A percentile compares a stretch with the other conserved stretches of the same genome.
Evolutionary conservation across 768 basidiomycete species (phyloP).

Genomic region (Phaeotremella fagi): DNA sequence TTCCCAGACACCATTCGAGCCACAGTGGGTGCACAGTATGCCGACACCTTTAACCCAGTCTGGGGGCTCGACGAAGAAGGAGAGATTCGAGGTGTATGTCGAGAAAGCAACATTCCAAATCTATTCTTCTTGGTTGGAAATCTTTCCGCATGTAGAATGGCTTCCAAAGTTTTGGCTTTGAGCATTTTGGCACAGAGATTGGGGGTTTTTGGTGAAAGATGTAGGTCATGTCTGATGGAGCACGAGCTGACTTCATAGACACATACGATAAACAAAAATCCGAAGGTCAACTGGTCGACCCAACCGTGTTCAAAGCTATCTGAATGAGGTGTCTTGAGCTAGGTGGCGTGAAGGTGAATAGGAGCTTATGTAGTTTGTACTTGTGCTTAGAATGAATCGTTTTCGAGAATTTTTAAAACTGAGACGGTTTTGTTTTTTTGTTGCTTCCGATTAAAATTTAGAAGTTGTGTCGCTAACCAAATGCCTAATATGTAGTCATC

Average conservation of each 20-base stretch:
- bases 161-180: constrained; percentile 31
- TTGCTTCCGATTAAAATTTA: no score
- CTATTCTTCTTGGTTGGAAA: constrained; percentile 36
- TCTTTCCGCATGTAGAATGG: constrained; percentile 29
- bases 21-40: constrained; percentile 41
- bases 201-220: constrained; percentile 35
- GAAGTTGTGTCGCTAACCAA: no score
- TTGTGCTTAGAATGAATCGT: no score
- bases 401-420: no score
- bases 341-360: no score
- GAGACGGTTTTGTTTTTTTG: no score
- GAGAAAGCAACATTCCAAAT: constrained; percentile 32
- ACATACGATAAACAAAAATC: constrained; percentile 28
- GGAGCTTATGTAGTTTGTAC: no score
- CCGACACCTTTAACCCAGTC: constrained; percentile 35
- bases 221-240: constrained; percentile 7
- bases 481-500: no score
- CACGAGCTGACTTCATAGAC: constrained; percentile 6
- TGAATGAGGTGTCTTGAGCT: constrained; percentile 2
- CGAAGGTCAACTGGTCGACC: constrained; percentile 19
- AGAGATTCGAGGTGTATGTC: constrained; percentile 38
- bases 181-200: constrained; percentile 31
- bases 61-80: constrained; percentile 48
- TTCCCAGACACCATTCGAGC: constrained; percentile 40
- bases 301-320: constrained; percentile 9